Evolutionary conservation across 1,284 basidiomycete genomes (phyloP), one percentile per base, ranked within the genome.

Genomic region (Ustilago vetiveriae): DNA sequence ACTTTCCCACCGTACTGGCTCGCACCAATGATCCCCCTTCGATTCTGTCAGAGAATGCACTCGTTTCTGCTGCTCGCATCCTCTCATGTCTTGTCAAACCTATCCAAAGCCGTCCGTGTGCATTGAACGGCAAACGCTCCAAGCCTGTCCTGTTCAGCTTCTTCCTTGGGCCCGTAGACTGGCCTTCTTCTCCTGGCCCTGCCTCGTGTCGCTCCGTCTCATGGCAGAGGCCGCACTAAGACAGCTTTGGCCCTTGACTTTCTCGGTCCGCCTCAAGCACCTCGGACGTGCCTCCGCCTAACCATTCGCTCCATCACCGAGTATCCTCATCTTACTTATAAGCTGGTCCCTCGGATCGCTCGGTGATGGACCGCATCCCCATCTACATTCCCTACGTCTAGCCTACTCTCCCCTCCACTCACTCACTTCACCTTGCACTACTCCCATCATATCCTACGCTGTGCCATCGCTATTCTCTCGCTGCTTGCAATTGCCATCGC

Each of bases 331-430:
- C 55, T 63, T 44, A 38, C 47, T 63, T 69, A 69, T 58, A 69
- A 69, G 37, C 32, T 43, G 22, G 26, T 44, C 63, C 58, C 66
- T 69, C 66, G 66, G 66, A 69, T 42, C 49, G 37, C 66, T 69
- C 66, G 59, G 66, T 58, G 58, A 69, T 63, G 47, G 45, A 55
- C 52, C 30, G 44, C 51, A 54, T 55, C 52, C 45, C 44, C 51
- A 55, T 55, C 48, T 50, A 41, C 37, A 42, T 36, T n/a, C 55
- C 48, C 40, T 43, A 52, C 51, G 39, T 52, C 64, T 48, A 46
- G 24, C 24, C 40, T 45, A 53, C 30, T 46, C 37, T 41, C 32
- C 47, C 37, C 41, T 29, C 44, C 48, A 30, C 54, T 27, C 32
- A 7, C 37, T 24, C 40, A 41, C 17, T 23, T 24, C 23, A 48